These are phyloP conservation scores for Fulvia fulva DNA, from an alignment of 2,329 filamentous ascomycete species.

Conservation along the genomic window DNA sequence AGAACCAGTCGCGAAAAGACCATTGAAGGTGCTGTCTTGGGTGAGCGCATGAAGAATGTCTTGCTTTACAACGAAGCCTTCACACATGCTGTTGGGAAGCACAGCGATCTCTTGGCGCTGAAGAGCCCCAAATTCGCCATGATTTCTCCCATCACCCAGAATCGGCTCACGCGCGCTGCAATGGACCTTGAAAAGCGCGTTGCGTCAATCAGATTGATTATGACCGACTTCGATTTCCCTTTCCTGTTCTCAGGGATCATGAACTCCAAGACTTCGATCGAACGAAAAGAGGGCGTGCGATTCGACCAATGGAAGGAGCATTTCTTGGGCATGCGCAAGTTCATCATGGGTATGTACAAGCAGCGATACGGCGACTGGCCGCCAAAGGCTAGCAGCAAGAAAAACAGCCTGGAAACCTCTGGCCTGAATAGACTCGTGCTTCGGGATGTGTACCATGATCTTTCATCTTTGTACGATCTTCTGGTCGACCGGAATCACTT, in stretches of 20 bases:
- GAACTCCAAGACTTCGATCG: conserved; percentile 71
- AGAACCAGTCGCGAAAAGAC: conserved; percentile 81
- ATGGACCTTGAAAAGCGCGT: conserved; percentile 74
- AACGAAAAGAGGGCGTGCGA: conserved; percentile 68
- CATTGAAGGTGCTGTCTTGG: conserved; percentile 81
- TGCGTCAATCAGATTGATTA: conserved; percentile 63
- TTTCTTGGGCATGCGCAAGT: conserved; percentile 71
- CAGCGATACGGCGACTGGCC: conserved; percentile 73
- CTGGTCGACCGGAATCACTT: conserved; percentile 74
- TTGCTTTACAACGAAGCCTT: conserved; percentile 88
- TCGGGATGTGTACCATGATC: conserved; percentile 76
- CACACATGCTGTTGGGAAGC: conserved; percentile 84
- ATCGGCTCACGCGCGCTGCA: conserved; percentile 76
- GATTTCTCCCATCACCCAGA: conserved; percentile 67
- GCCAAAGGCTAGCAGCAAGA: conserved; percentile 85
- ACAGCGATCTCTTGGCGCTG: conserved; percentile 65
- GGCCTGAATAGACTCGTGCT: conserved; percentile 83
- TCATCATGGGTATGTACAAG: conserved; percentile 68
- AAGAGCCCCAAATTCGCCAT: conserved; percentile 65
- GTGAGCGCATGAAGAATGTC: conserved; percentile 77
- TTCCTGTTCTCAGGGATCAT: conserved; percentile 84
- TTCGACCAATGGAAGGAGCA: conserved; percentile 80
- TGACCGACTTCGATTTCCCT: conserved; percentile 90
- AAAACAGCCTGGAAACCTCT: conserved; percentile 80
- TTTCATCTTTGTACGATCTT: conserved; percentile 82